Conservation (phyloP, 345 rosid species). For the Lumnitzera racemosa region DNA sequence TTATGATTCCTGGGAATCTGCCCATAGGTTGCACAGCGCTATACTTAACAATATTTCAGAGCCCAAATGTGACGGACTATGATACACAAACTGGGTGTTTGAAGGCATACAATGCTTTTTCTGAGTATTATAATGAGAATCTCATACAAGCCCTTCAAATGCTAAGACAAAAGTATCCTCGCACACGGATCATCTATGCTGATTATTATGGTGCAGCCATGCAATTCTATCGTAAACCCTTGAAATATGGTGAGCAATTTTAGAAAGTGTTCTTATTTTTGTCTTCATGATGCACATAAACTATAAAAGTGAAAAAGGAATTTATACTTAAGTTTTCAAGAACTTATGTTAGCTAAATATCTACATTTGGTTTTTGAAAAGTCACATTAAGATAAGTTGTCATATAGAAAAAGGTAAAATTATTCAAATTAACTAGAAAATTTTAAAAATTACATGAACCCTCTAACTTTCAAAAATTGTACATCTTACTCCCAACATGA, state of each 20-base stretch:
- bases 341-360: no score
- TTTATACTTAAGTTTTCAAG: no score
- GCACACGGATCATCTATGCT: conserved; percentile 42
- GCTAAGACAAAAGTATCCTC: conserved; percentile 40
- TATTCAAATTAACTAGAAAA: no score
- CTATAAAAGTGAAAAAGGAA: no score
- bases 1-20: conserved; percentile 70
- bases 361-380: no score
- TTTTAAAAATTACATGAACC: no score
- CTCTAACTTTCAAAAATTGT: no score
- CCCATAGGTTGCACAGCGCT: conserved; percentile 63
- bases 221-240: conserved; percentile 32
- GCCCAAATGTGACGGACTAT: conserved; percentile 24
- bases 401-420: no score
- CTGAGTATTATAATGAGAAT: conserved; percentile 38
- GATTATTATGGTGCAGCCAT: conserved; percentile 44
- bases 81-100: conserved; percentile 45
- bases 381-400: no score
- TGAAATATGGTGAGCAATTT: conserved; percentile 30
- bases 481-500: no score
- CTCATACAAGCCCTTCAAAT: conserved; percentile 30
- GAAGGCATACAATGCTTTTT: conserved; percentile 33
- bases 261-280: no score
- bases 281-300: no score
- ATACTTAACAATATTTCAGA: conserved; percentile 38